These are phyloP conservation scores for Thalassiosira profunda DNA, from an alignment of 108 stramenopile genomes.

Conservation along the genomic window DNA sequence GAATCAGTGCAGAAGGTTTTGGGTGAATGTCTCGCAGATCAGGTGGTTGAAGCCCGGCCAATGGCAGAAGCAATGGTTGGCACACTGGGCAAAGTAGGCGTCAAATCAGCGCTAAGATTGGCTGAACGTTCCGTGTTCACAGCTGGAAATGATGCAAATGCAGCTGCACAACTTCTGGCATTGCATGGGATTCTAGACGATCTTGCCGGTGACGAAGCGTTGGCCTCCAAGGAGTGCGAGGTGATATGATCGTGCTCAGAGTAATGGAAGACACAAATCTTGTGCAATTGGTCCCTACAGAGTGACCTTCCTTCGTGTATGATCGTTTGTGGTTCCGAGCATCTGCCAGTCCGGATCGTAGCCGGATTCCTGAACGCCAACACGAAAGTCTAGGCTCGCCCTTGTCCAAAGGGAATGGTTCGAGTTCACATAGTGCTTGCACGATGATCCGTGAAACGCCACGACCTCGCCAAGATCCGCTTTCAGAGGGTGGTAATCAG, in stretches of 20 bases:
- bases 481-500: conserved; percentile 69
- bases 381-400: conserved; percentile 87
- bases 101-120: conserved; percentile 71
- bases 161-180: conserved; percentile 42
- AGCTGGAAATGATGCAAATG: neutral
- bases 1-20: conserved; percentile 56
- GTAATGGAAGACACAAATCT: neutral
- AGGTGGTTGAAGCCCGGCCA: conserved; percentile 25
- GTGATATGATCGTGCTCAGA: conserved; percentile 35
- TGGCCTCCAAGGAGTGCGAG: conserved; percentile 49
- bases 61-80: conserved; percentile 56
- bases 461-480: conserved; percentile 70
- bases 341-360: conserved; percentile 89
- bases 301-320: conserved; percentile 63
- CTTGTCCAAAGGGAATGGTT: conserved; percentile 76
- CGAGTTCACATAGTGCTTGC: conserved; percentile 83
- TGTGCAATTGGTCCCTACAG: too few species aligned
- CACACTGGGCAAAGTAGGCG: conserved; percentile 57
- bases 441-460: conserved; percentile 85
- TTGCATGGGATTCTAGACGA: conserved; percentile 59
- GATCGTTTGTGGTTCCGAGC: conserved; percentile 88
- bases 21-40: conserved; percentile 38
- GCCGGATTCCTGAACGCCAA: conserved; percentile 88
- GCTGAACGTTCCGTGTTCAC: conserved; percentile 66
- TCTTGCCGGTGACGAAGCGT: conserved; percentile 57